These are phyloP conservation scores for Diaporthe citrichinensis DNA, from an alignment of 2,329 filamentous ascomycete genomes.

Conservation along the genomic window DNA sequence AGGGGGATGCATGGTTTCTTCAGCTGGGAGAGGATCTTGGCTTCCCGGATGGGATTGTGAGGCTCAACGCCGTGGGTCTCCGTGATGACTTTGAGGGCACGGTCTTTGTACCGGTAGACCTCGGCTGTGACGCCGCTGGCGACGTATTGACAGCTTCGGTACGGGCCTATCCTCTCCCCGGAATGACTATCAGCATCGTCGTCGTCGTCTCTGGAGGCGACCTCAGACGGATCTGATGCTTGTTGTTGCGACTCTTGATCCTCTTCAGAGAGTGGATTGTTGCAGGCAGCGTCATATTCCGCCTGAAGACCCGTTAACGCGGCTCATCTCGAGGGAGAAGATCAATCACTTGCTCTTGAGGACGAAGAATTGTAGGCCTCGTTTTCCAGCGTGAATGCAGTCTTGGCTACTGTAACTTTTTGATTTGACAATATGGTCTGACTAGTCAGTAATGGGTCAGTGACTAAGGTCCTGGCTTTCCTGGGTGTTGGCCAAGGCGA, in stretches of 20 bases:
- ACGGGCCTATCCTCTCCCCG: conserved; percentile 67
- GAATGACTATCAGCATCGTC: conserved; percentile 42
- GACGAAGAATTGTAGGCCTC: conserved; percentile 71
- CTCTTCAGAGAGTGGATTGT: conserved; percentile 40
- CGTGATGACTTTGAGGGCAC: conserved; percentile 88
- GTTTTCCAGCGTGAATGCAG: conserved; percentile 76
- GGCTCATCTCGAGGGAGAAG: background rate
- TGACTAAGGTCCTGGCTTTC: background rate
- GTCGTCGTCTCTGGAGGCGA: conserved; percentile 12
- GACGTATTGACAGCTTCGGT: conserved; percentile 67
- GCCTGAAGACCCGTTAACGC: conserved; percentile 59
- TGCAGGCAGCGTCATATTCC: conserved; percentile 67
- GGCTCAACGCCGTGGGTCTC: conserved; percentile 81
- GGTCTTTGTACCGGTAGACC: conserved; percentile 77
- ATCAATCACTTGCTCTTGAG: conserved; percentile 65
- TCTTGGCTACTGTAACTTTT: conserved; percentile 47
- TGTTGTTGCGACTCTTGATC: conserved; percentile 35
- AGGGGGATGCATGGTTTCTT: conserved; percentile 74
- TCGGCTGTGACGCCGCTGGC: conserved; percentile 82
- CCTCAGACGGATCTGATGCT: conserved; percentile 19
- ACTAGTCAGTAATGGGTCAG: conserved; percentile 25
- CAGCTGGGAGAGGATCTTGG: conserved; percentile 76
- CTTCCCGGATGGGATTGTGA: conserved; percentile 86
- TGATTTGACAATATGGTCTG: conserved; percentile 45
- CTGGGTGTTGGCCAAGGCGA: background rate